Conservation (phyloP, 352 stramenopile species). For the Pythium rhizo-oryzae region DNA sequence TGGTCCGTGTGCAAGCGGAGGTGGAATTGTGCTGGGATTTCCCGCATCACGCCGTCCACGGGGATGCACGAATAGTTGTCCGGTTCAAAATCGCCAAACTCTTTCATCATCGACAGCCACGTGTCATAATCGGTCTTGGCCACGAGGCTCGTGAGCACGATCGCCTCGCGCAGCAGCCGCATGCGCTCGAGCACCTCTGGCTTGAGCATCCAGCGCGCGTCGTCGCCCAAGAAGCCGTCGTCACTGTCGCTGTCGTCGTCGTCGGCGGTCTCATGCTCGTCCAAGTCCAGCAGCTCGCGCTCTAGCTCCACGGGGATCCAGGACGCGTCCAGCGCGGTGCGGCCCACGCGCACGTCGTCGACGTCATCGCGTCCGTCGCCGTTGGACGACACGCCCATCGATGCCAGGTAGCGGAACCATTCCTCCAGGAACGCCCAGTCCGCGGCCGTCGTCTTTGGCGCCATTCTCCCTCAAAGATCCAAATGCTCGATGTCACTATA, state of each 20-base stretch:
- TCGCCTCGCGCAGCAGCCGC: not conserved
- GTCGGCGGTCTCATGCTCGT: not conserved
- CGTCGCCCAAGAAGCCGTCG: not conserved
- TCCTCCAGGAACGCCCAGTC: constrained; percentile 4
- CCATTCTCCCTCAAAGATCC: too few species aligned
- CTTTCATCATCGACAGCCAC: not conserved
- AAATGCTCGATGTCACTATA: too few species aligned
- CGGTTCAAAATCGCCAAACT: not conserved
- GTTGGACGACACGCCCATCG: not conserved
- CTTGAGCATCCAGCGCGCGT: not conserved
- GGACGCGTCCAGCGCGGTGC: not conserved
- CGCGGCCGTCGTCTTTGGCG: not conserved
- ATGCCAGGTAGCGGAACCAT: not conserved
- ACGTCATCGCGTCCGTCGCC: not conserved
- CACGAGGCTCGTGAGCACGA: constrained; percentile 9
- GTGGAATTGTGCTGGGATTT: not conserved
- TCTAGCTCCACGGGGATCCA: not conserved
- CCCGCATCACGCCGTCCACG: not conserved
- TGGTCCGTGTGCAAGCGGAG: not conserved
- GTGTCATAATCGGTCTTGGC: not conserved
- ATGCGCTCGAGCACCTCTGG: not conserved
- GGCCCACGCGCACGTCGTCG: constrained; percentile 1
- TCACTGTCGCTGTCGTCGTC: constrained; percentile 1
- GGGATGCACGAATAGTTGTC: too few species aligned
- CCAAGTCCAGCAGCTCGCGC: not conserved